Percentiles rank a stretch among this genome's conserved stretches.
phyloP scores from a whole-genome alignment of 768 basidiomycete genomes.

The Termitomyces sp. region DNA sequence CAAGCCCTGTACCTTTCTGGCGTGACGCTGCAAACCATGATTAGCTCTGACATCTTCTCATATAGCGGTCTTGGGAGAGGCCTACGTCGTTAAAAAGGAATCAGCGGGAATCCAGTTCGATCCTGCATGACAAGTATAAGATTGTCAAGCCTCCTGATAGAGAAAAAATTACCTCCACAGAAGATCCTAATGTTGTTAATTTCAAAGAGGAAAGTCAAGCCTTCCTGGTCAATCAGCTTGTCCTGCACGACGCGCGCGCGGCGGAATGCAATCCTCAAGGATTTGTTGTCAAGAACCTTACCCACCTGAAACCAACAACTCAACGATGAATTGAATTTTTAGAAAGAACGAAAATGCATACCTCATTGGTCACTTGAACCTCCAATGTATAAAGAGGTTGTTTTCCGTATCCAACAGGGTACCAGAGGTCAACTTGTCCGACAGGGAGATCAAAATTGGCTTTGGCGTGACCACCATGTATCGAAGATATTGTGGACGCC shows the following conservation, averaged over 20 bases:
- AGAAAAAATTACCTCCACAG: constrained; percentile 59
- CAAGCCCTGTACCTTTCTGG: constrained; percentile 67
- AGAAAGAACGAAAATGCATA: constrained; percentile 22
- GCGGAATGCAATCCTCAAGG: constrained; percentile 72
- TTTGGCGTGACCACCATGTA: constrained; percentile 32
- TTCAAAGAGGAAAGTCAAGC: constrained; percentile 86
- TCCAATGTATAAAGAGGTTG: constrained; percentile 75
- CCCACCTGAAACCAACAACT: constrained; percentile 36
- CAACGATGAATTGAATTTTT: not conserved
- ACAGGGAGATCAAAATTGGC: constrained; percentile 46
- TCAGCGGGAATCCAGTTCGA: constrained; percentile 97
- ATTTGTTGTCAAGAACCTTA: constrained; percentile 47
- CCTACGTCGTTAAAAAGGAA: constrained; percentile 80
- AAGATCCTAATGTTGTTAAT: constrained; percentile 88
- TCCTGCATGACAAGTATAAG: constrained; percentile 32
- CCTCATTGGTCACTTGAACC: constrained; percentile 51
- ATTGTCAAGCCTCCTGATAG: not conserved
- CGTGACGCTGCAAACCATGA: constrained; percentile 31
- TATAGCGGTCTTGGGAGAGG: constrained; percentile 3
- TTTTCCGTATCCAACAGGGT: constrained; percentile 76
- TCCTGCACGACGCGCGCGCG: constrained; percentile 79
- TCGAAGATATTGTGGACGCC: constrained; percentile 31
- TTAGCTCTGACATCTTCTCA: not conserved
- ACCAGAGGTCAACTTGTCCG: constrained; percentile 77
- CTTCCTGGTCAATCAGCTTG: constrained; percentile 70